phyloP scores from a whole-genome alignment of 2,329 filamentous ascomycete species.

The Nigrospora osmanthi region DNA sequence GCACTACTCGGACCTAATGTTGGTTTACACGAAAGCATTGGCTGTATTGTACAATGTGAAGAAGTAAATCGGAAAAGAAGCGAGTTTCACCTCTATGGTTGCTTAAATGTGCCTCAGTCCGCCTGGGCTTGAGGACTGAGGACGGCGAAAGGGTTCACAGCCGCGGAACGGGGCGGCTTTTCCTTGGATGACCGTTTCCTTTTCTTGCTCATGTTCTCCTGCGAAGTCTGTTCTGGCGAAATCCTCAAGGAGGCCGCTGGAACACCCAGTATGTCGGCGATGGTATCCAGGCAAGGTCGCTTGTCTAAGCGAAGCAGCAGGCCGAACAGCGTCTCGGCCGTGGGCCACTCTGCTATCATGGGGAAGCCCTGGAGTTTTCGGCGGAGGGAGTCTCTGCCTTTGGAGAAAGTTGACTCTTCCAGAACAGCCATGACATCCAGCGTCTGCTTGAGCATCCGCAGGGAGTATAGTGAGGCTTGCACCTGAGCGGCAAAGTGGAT shows the following conservation, averaged over 20 bases:
- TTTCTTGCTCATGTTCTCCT: too few species aligned
- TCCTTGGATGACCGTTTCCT: not conserved
- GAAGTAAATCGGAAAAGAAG: too few species aligned
- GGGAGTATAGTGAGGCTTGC: conserved; percentile 53
- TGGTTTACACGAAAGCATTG: too few species aligned
- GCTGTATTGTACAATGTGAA: too few species aligned
- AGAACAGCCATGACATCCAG: conserved; percentile 14
- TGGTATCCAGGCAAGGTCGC: not conserved
- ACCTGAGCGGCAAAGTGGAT: conserved; percentile 55
- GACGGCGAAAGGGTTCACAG: conserved; percentile 1
- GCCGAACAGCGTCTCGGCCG: not conserved
- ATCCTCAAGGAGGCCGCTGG: not conserved
- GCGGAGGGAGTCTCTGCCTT: not conserved
- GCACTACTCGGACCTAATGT: too few species aligned
- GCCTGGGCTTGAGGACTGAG: conserved; percentile 1
- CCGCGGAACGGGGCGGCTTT: conserved; percentile 1
- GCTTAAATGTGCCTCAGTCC: not conserved
- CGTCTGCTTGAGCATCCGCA: conserved; percentile 47
- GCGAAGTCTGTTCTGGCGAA: not conserved
- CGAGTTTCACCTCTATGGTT: too few species aligned
- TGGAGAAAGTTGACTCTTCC: not conserved
- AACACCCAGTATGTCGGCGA: conserved; percentile 1
- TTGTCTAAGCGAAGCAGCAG: not conserved
- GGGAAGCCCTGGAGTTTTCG: conserved; percentile 1
- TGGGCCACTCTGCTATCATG: conserved; percentile 3